Evolutionary conservation across 176 grass and related monocot genomes (phyloP).

Genomic region (Leersia perrieri): DNA sequence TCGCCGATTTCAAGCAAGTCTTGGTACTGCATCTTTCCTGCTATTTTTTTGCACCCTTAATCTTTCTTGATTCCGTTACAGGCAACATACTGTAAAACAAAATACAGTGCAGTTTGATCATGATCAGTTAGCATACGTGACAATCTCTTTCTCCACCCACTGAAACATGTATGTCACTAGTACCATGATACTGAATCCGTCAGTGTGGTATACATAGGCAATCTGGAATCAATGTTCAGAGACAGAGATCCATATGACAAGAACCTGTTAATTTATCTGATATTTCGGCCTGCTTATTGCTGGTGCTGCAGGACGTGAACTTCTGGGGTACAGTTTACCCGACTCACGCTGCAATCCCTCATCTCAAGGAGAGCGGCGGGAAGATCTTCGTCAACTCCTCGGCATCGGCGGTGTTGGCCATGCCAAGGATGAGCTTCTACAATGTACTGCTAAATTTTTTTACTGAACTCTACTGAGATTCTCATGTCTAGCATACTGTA

Average conservation of each 20-base stretch:
- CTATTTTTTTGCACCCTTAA: background rate
- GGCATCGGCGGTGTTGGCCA: slow-evolving; percentile 30
- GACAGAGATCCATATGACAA: background rate
- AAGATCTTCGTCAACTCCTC: slow-evolving; percentile 66
- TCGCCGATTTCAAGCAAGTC: slow-evolving; percentile 50
- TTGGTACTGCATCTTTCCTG: slow-evolving; percentile 16
- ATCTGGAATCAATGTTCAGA: background rate
- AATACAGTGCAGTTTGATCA: too few species aligned
- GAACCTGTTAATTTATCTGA: background rate
- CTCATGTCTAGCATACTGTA: too few species aligned
- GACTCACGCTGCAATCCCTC: slow-evolving; percentile 34
- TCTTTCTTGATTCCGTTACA: background rate
- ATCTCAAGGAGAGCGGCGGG: slow-evolving; percentile 57
- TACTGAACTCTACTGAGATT: too few species aligned
- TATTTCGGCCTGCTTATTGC: background rate
- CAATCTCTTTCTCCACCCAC: too few species aligned
- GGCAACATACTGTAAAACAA: too few species aligned
- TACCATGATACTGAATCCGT: too few species aligned
- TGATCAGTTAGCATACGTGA: too few species aligned
- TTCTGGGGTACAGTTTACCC: slow-evolving; percentile 68
- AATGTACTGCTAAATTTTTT: slow-evolving; percentile 44
- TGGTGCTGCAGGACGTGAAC: slow-evolving; percentile 41
- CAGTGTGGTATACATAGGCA: too few species aligned
- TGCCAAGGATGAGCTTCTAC: slow-evolving; percentile 84
- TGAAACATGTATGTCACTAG: too few species aligned